Conservation (phyloP, 768 basidiomycete species). For the Baorangia bicolor region DNA sequence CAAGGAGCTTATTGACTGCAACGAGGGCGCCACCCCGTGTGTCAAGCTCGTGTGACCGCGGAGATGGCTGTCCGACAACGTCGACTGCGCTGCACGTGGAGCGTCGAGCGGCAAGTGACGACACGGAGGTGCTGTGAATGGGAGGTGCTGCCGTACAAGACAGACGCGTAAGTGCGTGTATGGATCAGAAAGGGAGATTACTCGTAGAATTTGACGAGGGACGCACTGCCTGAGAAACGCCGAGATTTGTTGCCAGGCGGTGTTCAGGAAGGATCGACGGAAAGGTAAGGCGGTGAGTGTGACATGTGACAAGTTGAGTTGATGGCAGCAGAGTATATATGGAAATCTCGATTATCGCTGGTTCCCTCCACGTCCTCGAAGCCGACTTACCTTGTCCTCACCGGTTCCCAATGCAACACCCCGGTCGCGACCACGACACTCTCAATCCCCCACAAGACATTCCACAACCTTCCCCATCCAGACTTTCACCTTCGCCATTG, state of each 20-base stretch:
- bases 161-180: background rate
- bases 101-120: background rate
- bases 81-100: too few relatives aligned
- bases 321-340: conserved; percentile 31
- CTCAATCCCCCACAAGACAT: background rate
- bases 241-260: too few relatives aligned
- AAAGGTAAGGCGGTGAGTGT: too few relatives aligned
- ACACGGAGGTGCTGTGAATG: background rate
- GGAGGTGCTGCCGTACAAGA: background rate
- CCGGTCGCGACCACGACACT: conserved; percentile 16
- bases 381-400: background rate
- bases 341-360: conserved; percentile 36
- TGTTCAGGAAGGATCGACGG: too few relatives aligned
- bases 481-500: background rate
- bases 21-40: background rate
- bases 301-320: conserved; percentile 19
- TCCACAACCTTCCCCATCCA: background rate
- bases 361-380: conserved; percentile 18
- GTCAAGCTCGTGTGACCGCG: background rate
- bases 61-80: background rate
- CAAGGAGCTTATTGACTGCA: background rate
- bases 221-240: too few relatives aligned
- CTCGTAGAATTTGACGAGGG: too few relatives aligned
- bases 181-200: background rate
- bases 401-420: conserved; percentile 23